Base-by-base conservation (phyloP, 2,329 filamentous ascomycete species). In the Penicillium sp. region DNA sequence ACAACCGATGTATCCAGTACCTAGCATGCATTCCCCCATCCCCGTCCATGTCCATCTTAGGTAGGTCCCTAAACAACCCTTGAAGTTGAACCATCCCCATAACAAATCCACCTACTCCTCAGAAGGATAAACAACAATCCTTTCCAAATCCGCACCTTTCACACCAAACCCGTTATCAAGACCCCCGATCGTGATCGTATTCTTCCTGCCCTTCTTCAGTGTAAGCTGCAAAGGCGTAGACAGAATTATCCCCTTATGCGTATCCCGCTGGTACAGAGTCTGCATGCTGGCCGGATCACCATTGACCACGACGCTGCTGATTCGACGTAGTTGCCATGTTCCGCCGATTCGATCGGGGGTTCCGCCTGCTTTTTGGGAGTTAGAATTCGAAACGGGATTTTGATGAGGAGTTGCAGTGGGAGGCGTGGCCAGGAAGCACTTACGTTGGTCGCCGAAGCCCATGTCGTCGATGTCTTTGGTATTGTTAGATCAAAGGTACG, bases 271-370 rank as follows among this genome's bases (percentile, higher is more conserved):
- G 56, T 73, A 79, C 16, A 80, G 59, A 6, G 76, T 76, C 54
- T 80, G 69, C 2, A 80, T 69, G 22, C 73, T 71, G 39, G 77
- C 70, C 0, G 68, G 74, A 42, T 75, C 70, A 2, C 73, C 76
- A 52, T 82, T 84, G 2, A 84, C 78, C 0, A 82, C 69, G 2
- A 84, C 80, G 40, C 80, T 82, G 58, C 77, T 77, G 48, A 84
- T 79, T 9, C 81, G 75, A 4, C 81, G 75, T 5, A 84, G 67
- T 52, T 82, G 78, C 80, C 80, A 84, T 0, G 71, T 66, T 0
- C 81, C 80, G 4, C 77, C 77, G 46, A 84, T 82, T 6, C 81
- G 76, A 59, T 84, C 80, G 0, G 81, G 81, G 0, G 69, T 66
- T 5, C 81, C 81, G 36, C 75, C 77, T 2, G 81, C 64, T 64